Evolutionary conservation across 164 flowering plant genomes (phyloP), one percentile per base, ranked within the genome.

Genomic region (Aristolochia fimbriata): DNA sequence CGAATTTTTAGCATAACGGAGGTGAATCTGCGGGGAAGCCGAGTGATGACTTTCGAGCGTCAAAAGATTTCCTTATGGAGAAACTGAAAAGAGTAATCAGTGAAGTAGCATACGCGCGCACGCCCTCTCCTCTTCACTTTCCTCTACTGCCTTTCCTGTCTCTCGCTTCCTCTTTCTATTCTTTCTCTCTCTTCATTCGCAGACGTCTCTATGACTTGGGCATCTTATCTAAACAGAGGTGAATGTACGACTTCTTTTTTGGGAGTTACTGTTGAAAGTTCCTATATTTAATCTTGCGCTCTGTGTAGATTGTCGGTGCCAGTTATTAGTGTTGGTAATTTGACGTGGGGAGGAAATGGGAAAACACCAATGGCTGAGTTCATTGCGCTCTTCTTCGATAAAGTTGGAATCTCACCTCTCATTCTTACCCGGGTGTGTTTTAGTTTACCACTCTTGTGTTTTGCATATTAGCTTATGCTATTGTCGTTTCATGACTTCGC

Each of bases 301-400:
- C 27, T 52, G 15, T 52, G 52, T 49, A 91, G 96, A 72, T 77
- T 91, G 80, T 88, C 91, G 0, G 88, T 92, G 47, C 88, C 91
- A 19, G 96, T 92, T 58, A 81, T 92, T 46, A 92, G 98, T 50
- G 88, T 89, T 11, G 96, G 98, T 57, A 92, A 92, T 75, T 73
- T 92, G 77, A 92, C 91, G 17, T 92, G 91, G 91, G 98, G 98
- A 51, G 98, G 98, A 43, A 92, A 85, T 76, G 98, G 98, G 68
- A 89, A 92, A 81, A 92, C 98, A 15, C 98, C 98, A 9, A 92
- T 92, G 98, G 96, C 83, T 17, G 96, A 85, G 65, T 84, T 71
- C 68, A 65, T 92, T 11, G 84, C 93, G 16, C 69, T 33, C 4
- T 76, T 57, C 59, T 73, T 89, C 6, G 62, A 72, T 17, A 61